Conservation (phyloP, 768 basidiomycete genomes). For the Xerocomus spinulosus region DNA sequence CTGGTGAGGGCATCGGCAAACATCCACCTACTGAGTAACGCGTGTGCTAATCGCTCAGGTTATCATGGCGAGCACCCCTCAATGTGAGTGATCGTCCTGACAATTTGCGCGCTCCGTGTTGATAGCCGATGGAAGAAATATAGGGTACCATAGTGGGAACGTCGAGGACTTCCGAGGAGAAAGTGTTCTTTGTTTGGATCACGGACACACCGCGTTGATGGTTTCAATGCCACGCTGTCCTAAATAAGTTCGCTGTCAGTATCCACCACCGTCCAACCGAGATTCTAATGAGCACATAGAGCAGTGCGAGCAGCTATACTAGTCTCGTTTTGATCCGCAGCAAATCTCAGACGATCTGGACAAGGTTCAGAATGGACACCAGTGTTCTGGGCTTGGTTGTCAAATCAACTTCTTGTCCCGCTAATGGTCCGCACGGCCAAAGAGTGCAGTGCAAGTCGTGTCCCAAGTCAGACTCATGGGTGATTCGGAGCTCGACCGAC, state of each 20-base stretch:
- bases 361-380: background rate
- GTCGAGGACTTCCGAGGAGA: no score
- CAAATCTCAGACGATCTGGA: background rate
- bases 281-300: background rate
- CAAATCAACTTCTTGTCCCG: no score
- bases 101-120: background rate
- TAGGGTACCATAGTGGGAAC: background rate
- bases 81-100: conserved; percentile 1
- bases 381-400: background rate
- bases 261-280: background rate
- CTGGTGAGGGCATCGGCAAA: conserved; percentile 10
- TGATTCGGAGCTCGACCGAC: background rate
- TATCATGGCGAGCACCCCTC: conserved; percentile 2
- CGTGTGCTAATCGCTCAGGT: background rate
- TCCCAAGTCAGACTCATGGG: background rate
- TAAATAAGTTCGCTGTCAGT: background rate
- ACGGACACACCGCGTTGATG: background rate
- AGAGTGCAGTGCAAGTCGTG: background rate
- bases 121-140: background rate
- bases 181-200: conserved; percentile 1
- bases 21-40: background rate
- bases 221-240: background rate
- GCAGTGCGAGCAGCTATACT: no score
- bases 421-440: background rate
- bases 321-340: conserved; percentile 1